Evolutionary conservation across 257 asterid species (phyloP).

Genomic region (Fraxinus pennsylvanica): DNA sequence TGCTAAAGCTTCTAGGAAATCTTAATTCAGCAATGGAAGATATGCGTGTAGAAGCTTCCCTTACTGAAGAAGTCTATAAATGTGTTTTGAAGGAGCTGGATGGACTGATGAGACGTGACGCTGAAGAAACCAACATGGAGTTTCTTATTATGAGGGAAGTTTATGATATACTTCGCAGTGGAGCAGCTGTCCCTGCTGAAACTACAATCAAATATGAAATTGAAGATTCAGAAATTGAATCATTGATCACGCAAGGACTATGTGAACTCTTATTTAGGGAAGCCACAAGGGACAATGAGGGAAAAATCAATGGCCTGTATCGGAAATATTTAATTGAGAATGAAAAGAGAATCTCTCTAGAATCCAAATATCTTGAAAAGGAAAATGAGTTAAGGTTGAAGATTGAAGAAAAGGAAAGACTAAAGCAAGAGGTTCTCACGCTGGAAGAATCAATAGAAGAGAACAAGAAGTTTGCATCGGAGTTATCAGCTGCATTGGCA

Average conservation of each 20-base stretch:
- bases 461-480: slow-evolving; percentile 47
- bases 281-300: slow-evolving; percentile 48
- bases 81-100: slow-evolving; percentile 52
- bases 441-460: slow-evolving; percentile 41
- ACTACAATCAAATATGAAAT: slow-evolving; percentile 30
- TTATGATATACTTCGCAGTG: slow-evolving; percentile 38
- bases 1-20: slow-evolving; percentile 42
- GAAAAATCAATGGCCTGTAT: slow-evolving; percentile 36
- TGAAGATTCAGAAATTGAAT: slow-evolving; percentile 58
- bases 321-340: slow-evolving; percentile 39
- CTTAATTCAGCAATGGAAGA: slow-evolving; percentile 50
- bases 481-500: slow-evolving; percentile 45
- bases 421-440: slow-evolving; percentile 49
- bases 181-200: slow-evolving; percentile 43
- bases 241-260: slow-evolving; percentile 43
- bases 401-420: slow-evolving; percentile 56
- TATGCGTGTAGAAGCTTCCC: slow-evolving; percentile 47
- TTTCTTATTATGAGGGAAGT: slow-evolving; percentile 37
- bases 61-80: slow-evolving; percentile 55
- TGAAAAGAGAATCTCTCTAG: slow-evolving; percentile 39
- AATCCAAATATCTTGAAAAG: slow-evolving; percentile 38
- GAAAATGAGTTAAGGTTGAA: slow-evolving; percentile 50
- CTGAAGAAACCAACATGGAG: slow-evolving; percentile 49
- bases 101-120: slow-evolving; percentile 30
- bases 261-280: slow-evolving; percentile 47